Conservation (phyloP, 805 yeast genomes). For the Brettanomyces custersianus region DNA sequence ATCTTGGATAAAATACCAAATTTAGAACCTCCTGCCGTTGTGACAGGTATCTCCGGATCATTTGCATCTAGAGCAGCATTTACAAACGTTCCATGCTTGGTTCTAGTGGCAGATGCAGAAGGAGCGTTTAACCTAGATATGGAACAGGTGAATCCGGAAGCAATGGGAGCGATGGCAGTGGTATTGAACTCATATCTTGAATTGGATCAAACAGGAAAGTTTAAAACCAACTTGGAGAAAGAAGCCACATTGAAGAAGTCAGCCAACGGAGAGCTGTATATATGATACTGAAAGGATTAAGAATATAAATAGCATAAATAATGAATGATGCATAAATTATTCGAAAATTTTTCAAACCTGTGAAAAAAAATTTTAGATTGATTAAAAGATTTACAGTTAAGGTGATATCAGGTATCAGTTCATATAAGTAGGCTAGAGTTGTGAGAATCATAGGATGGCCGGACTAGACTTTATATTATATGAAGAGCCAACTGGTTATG, state of each 20-base stretch:
- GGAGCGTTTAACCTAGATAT: conserved; percentile 36
- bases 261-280: conserved; percentile 11
- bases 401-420: neutral
- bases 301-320: no score
- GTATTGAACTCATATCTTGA: conserved; percentile 12
- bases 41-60: conserved; percentile 37
- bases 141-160: conserved; percentile 33
- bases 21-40: conserved; percentile 39
- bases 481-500: conserved; percentile 99
- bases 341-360: no score
- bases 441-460: conserved; percentile 34
- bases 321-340: no score
- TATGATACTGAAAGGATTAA: conserved; percentile 3
- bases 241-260: conserved; percentile 12
- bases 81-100: conserved; percentile 6
- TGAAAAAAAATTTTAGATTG: no score
- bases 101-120: conserved; percentile 32
- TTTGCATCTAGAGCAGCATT: conserved; percentile 24
- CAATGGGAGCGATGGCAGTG: conserved; percentile 28
- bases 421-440: neutral
- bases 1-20: conserved; percentile 21
- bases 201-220: conserved; percentile 4
- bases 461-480: conserved; percentile 84
- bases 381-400: no score
- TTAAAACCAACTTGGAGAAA: conserved; percentile 8